These are phyloP conservation scores for Eremothecium gossypii DNA, from an alignment of 1,139 yeast genomes.

Conservation along the genomic window DNA sequence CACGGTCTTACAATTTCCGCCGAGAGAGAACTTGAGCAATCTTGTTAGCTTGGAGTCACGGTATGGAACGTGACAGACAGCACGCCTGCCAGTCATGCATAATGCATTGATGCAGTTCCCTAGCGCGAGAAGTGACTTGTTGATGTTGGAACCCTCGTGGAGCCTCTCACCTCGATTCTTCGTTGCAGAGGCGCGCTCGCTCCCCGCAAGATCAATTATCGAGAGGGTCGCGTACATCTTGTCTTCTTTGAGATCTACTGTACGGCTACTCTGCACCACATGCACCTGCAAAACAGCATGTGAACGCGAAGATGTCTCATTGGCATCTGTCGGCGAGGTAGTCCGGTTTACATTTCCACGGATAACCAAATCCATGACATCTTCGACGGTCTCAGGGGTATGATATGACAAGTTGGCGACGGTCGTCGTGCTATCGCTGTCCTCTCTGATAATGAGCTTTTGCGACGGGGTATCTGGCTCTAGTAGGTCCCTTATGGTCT, in stretches of 20 bases:
- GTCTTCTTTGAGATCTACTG: constrained; percentile 56
- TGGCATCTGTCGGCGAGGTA: constrained; percentile 83
- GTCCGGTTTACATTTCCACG: constrained; percentile 71
- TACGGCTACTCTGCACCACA: constrained; percentile 49
- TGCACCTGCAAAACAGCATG: constrained; percentile 87
- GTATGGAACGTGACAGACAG: constrained; percentile 66
- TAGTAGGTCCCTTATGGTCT: constrained; percentile 71
- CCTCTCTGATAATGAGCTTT: constrained; percentile 58
- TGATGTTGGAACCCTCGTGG: constrained; percentile 87
- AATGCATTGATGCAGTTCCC: constrained; percentile 93
- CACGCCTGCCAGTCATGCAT: constrained; percentile 33
- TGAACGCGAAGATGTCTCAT: constrained; percentile 80
- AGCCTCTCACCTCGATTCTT: constrained; percentile 71
- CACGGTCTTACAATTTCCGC: constrained; percentile 89
- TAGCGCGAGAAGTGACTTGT: constrained; percentile 74
- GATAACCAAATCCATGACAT: constrained; percentile 71
- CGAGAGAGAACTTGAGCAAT: constrained; percentile 77
- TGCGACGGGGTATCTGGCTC: constrained; percentile 40
- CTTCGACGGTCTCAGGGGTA: constrained; percentile 54
- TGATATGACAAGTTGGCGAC: constrained; percentile 70
- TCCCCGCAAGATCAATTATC: constrained; percentile 87
- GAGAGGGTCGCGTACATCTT: constrained; percentile 74
- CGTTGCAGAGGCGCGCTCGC: constrained; percentile 89
- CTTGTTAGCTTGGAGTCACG: constrained; percentile 85
- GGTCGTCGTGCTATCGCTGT: constrained; percentile 52